Conservation (phyloP, 2,329 filamentous ascomycete genomes). For the Berkeleyomyces basicola region DNA sequence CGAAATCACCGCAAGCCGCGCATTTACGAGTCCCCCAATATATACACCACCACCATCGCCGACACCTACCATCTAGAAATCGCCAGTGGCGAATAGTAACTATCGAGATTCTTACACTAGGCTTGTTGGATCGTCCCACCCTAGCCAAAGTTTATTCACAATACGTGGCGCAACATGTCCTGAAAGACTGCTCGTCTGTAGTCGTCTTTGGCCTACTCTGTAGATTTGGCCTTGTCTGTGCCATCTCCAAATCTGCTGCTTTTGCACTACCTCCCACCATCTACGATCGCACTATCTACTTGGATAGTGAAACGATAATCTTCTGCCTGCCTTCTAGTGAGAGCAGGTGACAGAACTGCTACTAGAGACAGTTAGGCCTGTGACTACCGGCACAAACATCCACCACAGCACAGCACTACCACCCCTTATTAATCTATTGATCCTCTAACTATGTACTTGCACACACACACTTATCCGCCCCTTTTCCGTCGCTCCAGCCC, state of each 20-base stretch:
- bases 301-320: background rate
- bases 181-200: background rate
- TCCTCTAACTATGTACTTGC: background rate
- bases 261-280: background rate
- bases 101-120: background rate
- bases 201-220: background rate
- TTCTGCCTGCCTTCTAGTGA: background rate
- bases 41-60: no score
- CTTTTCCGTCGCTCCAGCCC: slow-evolving; percentile 5
- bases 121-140: background rate
- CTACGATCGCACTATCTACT: background rate
- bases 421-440: slow-evolving; percentile 4
- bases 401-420: background rate
- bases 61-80: background rate
- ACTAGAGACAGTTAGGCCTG: background rate
- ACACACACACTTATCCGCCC: slow-evolving; percentile 1
- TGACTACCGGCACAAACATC: background rate
- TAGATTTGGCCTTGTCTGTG: background rate
- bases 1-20: no score
- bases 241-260: background rate
- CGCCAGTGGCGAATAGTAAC: background rate
- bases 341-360: background rate
- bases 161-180: background rate
- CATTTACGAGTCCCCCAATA: no score
- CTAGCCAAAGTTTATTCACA: background rate